A percentile compares a stretch with the other conserved stretches of the same genome.
These are phyloP conservation scores for Lactifluus hygrophoroides DNA, from an alignment of 768 basidiomycete genomes.

Conservation along the genomic window DNA sequence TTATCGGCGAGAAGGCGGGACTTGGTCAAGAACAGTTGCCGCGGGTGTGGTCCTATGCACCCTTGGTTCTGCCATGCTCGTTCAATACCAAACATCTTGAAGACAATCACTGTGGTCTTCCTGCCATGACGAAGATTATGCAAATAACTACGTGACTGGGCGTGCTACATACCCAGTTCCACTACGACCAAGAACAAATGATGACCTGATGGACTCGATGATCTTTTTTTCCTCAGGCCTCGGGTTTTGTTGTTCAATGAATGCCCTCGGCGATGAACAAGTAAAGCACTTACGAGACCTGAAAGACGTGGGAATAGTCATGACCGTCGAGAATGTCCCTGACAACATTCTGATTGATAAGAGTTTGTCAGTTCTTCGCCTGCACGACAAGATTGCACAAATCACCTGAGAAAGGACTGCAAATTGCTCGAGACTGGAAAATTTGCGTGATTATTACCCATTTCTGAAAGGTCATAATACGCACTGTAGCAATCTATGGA, in stretches of 20 bases:
- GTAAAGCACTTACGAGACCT: conserved; percentile 11
- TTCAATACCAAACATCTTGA: conserved; percentile 66
- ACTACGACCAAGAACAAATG: conserved; percentile 38
- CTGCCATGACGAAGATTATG: conserved; percentile 26
- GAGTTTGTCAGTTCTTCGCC: neutral
- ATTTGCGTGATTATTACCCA: neutral
- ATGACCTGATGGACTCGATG: conserved; percentile 11
- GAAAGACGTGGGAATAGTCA: conserved; percentile 13
- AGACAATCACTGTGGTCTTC: conserved; percentile 71
- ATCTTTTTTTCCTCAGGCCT: conserved; percentile 16
- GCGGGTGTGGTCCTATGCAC: conserved; percentile 36
- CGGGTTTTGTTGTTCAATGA: neutral
- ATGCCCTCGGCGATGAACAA: neutral
- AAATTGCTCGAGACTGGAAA: conserved; percentile 15
- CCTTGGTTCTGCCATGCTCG: conserved; percentile 38
- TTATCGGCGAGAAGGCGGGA: conserved; percentile 57
- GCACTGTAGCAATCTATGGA: conserved; percentile 10
- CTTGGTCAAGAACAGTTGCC: conserved; percentile 68
- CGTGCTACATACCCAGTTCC: conserved; percentile 52
- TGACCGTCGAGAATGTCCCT: conserved; percentile 14
- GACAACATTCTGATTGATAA: neutral
- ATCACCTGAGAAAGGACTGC: conserved; percentile 8
- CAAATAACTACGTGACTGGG: neutral
- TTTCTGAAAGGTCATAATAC: neutral
- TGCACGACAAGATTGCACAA: neutral